These are phyloP conservation scores for Fusarium caatingaense DNA, from an alignment of 2,329 filamentous ascomycete genomes.

Conservation along the genomic window DNA sequence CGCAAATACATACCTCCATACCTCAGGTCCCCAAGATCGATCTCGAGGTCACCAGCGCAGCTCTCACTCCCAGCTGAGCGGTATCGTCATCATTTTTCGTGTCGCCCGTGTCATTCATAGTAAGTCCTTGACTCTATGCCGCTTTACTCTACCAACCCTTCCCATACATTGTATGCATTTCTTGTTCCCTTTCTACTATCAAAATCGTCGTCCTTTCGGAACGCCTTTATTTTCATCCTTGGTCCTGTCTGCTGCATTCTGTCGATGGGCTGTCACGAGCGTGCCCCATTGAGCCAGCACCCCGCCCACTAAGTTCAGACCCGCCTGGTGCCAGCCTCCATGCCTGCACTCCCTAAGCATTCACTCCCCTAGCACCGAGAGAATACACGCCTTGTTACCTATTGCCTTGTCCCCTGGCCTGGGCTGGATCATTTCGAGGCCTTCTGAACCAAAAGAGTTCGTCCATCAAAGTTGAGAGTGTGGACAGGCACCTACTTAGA, in stretches of 20 bases:
- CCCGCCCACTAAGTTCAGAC: constrained; percentile 46
- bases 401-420: constrained; percentile 14
- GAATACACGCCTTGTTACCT: constrained; percentile 36
- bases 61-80: constrained; percentile 32
- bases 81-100: constrained; percentile 42
- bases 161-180: constrained; percentile 8
- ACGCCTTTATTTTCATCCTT: constrained; percentile 16
- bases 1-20: constrained; percentile 11
- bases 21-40: constrained; percentile 19
- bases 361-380: constrained; percentile 40
- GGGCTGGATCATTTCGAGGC: constrained; percentile 27
- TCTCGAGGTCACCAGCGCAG: constrained; percentile 38
- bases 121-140: constrained; percentile 31
- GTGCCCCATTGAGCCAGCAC: constrained; percentile 49
- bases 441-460: constrained; percentile 15
- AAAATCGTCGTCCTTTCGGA: constrained; percentile 1
- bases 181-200: background rate
- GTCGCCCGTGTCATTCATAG: constrained; percentile 19
- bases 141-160: constrained; percentile 6
- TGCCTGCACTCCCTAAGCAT: constrained; percentile 40
- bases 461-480: constrained; percentile 28
- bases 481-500: constrained; percentile 1
- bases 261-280: constrained; percentile 48
- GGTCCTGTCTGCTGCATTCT: constrained; percentile 34
- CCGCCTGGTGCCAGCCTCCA: constrained; percentile 47